Evolutionary conservation across 768 basidiomycete genomes (phyloP).

Genomic region (Collybiopsis confluens): DNA sequence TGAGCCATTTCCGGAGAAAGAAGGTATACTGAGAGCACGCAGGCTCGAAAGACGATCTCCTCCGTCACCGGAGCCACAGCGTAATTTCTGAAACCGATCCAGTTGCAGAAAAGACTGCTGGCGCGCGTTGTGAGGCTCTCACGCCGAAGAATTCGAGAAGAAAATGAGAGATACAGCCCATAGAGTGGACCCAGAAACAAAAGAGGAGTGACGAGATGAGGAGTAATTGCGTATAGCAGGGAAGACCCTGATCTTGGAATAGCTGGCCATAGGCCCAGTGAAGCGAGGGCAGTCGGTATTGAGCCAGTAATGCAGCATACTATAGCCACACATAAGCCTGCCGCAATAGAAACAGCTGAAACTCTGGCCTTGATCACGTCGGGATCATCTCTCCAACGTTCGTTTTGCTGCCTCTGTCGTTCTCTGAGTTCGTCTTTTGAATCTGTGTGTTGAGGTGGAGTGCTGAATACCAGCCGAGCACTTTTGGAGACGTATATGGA

Average conservation of each 20-base stretch:
- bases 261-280: conserved; percentile 17
- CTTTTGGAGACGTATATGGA: conserved; percentile 75
- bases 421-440: conserved; percentile 22
- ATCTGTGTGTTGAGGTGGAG: conserved; percentile 20
- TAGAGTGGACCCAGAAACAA: conserved; percentile 80
- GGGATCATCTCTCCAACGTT: conserved; percentile 77
- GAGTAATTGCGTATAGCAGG: conserved; percentile 23
- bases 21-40: conserved; percentile 70
- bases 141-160: conserved; percentile 29
- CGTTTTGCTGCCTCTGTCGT: conserved; percentile 26
- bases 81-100: conserved; percentile 9
- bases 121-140: conserved; percentile 51
- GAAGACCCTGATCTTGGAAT: conserved; percentile 21
- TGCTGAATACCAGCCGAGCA: conserved; percentile 48
- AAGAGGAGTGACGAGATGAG: conserved; percentile 66
- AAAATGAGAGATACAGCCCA: conserved; percentile 19
- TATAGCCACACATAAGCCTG: conserved; percentile 48
- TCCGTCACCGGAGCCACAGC: conserved; percentile 79
- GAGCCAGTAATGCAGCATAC: conserved; percentile 36
- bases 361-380: conserved; percentile 80
- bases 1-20: conserved; percentile 44
- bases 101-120: conserved; percentile 31
- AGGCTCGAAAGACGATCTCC: conserved; percentile 87
- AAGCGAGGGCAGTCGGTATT: conserved; percentile 26
- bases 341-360: conserved; percentile 60